Evolutionary conservation across 2,329 filamentous ascomycete species (phyloP).

Genomic region (Neofusicoccum sp.): DNA sequence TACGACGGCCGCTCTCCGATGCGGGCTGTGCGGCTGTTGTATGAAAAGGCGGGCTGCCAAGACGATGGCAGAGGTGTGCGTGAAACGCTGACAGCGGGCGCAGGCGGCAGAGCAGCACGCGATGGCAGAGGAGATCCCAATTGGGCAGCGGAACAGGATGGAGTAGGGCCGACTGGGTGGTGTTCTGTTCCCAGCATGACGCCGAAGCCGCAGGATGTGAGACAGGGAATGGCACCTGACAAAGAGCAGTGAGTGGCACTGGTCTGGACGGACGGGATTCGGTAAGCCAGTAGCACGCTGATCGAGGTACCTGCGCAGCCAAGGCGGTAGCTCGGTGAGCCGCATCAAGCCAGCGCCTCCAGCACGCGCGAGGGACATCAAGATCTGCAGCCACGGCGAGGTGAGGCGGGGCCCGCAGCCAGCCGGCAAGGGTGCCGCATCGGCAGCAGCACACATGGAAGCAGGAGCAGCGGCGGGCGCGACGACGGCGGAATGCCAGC

Average conservation of each 20-base stretch:
- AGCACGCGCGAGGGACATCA: neutral
- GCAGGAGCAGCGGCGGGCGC: too few relatives aligned
- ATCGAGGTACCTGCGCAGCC: neutral
- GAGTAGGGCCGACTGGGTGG: neutral
- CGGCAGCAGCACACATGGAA: too few relatives aligned
- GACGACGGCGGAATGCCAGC: too few relatives aligned
- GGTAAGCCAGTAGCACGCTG: neutral
- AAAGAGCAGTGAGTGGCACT: neutral
- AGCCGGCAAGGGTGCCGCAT: too few relatives aligned
- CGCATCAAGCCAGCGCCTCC: constrained; percentile 5
- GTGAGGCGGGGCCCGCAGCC: too few relatives aligned
- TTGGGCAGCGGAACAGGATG: neutral
- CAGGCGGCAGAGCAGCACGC: neutral
- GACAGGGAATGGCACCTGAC: neutral
- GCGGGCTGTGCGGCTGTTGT: too few relatives aligned
- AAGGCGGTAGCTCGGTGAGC: neutral
- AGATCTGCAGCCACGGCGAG: neutral
- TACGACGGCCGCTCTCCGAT: too few relatives aligned
- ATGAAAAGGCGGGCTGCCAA: too few relatives aligned
- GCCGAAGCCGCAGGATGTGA: too few relatives aligned
- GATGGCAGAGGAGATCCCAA: neutral
- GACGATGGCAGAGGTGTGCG: too few relatives aligned
- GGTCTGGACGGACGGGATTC: neutral
- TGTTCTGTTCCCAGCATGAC: too few relatives aligned
- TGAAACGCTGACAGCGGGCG: too few relatives aligned